Evolutionary conservation across 2,329 filamentous ascomycete genomes (phyloP).

Genomic region (Geosmithia putterillii): DNA sequence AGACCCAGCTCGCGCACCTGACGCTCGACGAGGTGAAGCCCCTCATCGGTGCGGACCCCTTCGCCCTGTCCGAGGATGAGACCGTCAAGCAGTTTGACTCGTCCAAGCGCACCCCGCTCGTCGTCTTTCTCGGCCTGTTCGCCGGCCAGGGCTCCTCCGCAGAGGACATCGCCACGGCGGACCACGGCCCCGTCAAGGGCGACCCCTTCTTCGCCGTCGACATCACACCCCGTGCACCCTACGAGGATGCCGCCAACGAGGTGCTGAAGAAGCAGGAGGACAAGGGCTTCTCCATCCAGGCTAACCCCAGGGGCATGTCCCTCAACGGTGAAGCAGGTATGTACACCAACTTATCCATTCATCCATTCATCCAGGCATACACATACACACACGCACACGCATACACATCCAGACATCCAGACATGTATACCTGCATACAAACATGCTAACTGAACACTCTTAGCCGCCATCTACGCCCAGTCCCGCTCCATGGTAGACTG

Average conservation of each 20-base stretch:
- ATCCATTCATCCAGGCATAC: background rate
- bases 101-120: constrained; percentile 48
- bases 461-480: constrained; percentile 84
- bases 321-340: constrained; percentile 50
- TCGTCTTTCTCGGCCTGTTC: constrained; percentile 79
- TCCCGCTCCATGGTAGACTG: constrained; percentile 83
- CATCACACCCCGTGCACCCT: constrained; percentile 58
- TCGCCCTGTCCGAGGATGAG: constrained; percentile 59
- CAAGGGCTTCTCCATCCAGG: constrained; percentile 52
- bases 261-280: constrained; percentile 27
- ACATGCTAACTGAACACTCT: no score
- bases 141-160: constrained; percentile 41
- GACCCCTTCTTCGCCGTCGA: constrained; percentile 84
- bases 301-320: constrained; percentile 50
- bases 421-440: background rate
- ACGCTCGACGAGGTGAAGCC: constrained; percentile 55
- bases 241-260: constrained; percentile 48
- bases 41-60: constrained; percentile 62
- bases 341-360: constrained; percentile 5
- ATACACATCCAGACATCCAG: no score
- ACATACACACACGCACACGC: background rate
- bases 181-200: constrained; percentile 61
- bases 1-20: constrained; percentile 54
- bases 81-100: constrained; percentile 65
- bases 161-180: constrained; percentile 11